These are phyloP conservation scores for Piromyces finnis DNA, from an alignment of 192 early-diverging fungal genomes.

Conservation along the genomic window DNA sequence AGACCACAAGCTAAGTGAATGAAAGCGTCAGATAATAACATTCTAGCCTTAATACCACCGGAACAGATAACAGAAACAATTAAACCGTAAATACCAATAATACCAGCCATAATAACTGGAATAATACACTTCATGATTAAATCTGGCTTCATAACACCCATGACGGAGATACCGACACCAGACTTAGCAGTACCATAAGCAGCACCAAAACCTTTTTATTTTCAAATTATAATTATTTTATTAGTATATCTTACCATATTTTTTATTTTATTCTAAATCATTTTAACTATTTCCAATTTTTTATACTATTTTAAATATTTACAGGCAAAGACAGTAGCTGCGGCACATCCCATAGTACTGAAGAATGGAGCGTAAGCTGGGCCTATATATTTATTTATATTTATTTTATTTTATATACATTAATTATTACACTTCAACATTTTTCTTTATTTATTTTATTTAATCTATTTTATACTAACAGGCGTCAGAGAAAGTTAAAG, in stretches of 20 bases:
- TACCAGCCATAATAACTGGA: conserved; percentile 98
- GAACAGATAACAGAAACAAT: conserved; percentile 85
- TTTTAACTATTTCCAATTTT: too few relatives aligned
- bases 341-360: conserved; percentile 28
- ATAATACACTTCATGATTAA: conserved; percentile 78
- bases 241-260: too few relatives aligned
- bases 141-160: conserved; percentile 85
- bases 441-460: not conserved
- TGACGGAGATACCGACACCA: conserved; percentile 86
- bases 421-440: not conserved
- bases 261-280: too few relatives aligned
- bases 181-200: conserved; percentile 97
- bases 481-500: not conserved
- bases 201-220: conserved; percentile 66
- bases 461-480: not conserved
- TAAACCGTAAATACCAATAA: conserved; percentile 94
- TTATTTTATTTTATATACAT: too few relatives aligned
- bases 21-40: conserved; percentile 51
- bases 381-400: too few relatives aligned
- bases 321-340: conserved; percentile 53
- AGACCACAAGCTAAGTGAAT: conserved; percentile 87
- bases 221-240: conserved; percentile 1
- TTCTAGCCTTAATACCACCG: conserved; percentile 42
- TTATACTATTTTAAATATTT: conserved; percentile 8
- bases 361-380: conserved; percentile 20